Evolutionary conservation across 2,329 filamentous ascomycete genomes (phyloP), one percentile per base, ranked within the genome.

Genomic region (Botryotinia globosa): DNA sequence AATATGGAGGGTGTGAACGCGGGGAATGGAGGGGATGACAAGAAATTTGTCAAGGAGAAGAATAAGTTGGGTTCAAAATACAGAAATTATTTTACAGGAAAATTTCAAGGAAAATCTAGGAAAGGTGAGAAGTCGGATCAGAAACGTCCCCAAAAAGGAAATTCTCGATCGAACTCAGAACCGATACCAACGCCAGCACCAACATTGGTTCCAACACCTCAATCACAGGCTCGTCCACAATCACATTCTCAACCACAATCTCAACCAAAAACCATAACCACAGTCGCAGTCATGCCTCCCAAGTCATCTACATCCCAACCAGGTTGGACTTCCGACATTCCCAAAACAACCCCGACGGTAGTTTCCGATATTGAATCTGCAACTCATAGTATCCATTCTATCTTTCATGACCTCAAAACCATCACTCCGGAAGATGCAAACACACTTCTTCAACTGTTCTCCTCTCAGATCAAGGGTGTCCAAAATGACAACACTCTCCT

Each of bases 401-500:
- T 71, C 59, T 78, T 81, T 51, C 63, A 63, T 10, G 86, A 87
- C 74, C 74, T 88, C n/a, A 80, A 78, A 69, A 80, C 82, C 69
- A 75, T 87, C 76, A 84, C 80, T 67, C 80, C 85, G 22, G 79
- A 82, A 75, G 71, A 80, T 77, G 79, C 91, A 63, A 86, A 87
- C 76, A 92, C 91, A 0, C 82, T 92, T 34, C 80, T 86, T 62
- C 85, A 87, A 18, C 82, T 93, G 58, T 82, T 92, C 72, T 85
- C 87, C 71, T 85, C 83, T 75, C 90, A 92, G 81, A 80, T 90
- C 44, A 89, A 87, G 75, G 89, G 91, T 1, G 85, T 86, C 22
- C 81, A 88, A 3, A 90, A 95, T 77, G 92, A 95, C 83, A 92
- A 91, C 82, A 91, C 89, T 0, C 91, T 92, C 85, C 84, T 93